Base-by-base conservation (phyloP, 495 filamentous ascomycete species). In the Tuber indicum region DNA sequence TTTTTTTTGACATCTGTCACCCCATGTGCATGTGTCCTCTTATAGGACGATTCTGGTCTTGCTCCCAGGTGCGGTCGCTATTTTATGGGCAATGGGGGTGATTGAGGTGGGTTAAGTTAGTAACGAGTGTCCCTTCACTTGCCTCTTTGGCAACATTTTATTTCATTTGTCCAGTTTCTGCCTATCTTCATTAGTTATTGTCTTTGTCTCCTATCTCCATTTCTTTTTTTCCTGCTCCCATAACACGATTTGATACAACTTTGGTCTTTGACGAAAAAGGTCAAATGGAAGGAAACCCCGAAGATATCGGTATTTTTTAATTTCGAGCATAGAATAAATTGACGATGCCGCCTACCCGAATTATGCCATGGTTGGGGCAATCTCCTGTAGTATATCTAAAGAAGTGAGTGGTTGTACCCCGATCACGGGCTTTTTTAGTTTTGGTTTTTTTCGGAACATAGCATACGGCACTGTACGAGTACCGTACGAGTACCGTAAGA, bases 11-110 rank as follows among this genome's bases (percentile, higher is more conserved):
- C 26, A 36, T 66, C 36, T 66, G 26, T 36, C 58, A 17, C 79
- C 79, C 70, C 76, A 82, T 82, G 82, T 75, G 74, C 72, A 76
- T 76, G 72, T 75, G 71, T 81, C 79, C 75, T 83, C 76, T 75
- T 72, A 74, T 83, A 62, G 75, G 66, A 77, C 71, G 78, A 79
- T 81, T 77, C 81, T 75, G 75, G 77, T 75, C 75, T 72, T 74
- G 42, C 77, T 80, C 80, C 58, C 58, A 3, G 39, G 39, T 41
- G 39, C 39, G 3, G n/a, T 32, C 58, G 58, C 58, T 32, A 62
- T 62, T 62, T 62, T 66, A 36, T 66, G 26, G 26, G 58, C 14
- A 66, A 17, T 36, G 58, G 10, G 52, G 58, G 58, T 66, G 58
- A 66, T 36, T 12, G 58, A 36, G 58, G 58, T 66, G 58, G 58